Evolutionary conservation across 2,329 filamentous ascomycete species (phyloP).

Genomic region (Fusarium illudens): DNA sequence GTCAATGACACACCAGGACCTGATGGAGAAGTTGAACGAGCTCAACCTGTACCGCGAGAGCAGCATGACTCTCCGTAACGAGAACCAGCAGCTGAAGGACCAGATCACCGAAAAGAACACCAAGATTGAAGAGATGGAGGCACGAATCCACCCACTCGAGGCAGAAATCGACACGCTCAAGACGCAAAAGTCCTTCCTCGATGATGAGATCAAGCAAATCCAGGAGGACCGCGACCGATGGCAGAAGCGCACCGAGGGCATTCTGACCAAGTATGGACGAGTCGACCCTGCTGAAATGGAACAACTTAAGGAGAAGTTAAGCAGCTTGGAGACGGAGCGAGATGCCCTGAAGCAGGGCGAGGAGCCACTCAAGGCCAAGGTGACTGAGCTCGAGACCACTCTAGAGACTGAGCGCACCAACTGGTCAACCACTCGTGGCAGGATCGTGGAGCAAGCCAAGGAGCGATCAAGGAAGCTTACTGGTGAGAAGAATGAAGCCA

Average conservation of each 20-base stretch:
- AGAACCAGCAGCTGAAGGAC: slow-evolving; percentile 80
- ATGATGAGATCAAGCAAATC: slow-evolving; percentile 87
- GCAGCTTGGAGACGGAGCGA: slow-evolving; percentile 70
- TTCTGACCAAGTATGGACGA: slow-evolving; percentile 94
- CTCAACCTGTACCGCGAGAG: slow-evolving; percentile 96
- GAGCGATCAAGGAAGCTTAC: slow-evolving; percentile 64
- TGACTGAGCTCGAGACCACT: slow-evolving; percentile 60
- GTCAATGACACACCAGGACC: slow-evolving; percentile 82
- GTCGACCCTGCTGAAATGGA: slow-evolving; percentile 95
- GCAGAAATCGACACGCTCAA: slow-evolving; percentile 82
- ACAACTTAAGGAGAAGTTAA: slow-evolving; percentile 81
- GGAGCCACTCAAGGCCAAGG: slow-evolving; percentile 61
- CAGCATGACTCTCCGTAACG: slow-evolving; percentile 87
- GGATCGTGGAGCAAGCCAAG: slow-evolving; percentile 70
- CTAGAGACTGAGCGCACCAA: slow-evolving; percentile 64
- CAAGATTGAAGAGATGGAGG: slow-evolving; percentile 77
- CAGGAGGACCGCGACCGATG: slow-evolving; percentile 93
- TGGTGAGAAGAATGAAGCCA: slow-evolving; percentile 61
- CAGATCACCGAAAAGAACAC: slow-evolving; percentile 78
- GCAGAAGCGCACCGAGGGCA: slow-evolving; percentile 95
- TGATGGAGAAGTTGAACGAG: slow-evolving; percentile 95
- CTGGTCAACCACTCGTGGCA: slow-evolving; percentile 62
- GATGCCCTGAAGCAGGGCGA: slow-evolving; percentile 62
- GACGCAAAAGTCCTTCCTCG: slow-evolving; percentile 79
- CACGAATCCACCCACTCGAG: slow-evolving; percentile 83